phyloP scores from a whole-genome alignment of 2,329 filamentous ascomycete species.

The Monosporascus cannonballus region DNA sequence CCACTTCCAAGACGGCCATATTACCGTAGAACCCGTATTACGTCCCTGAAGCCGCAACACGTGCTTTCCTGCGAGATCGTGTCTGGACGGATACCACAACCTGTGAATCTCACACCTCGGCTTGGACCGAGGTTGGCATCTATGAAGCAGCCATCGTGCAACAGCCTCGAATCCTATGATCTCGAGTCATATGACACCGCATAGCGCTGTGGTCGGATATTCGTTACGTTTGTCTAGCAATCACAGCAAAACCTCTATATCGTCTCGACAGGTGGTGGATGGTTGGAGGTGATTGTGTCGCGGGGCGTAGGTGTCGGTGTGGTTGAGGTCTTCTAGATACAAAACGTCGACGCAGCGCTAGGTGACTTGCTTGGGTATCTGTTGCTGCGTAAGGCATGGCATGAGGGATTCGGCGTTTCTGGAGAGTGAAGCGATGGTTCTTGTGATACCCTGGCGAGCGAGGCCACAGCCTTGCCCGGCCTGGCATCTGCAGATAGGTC shows the following conservation, averaged over 20 bases:
- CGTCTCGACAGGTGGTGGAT: constrained; percentile 4
- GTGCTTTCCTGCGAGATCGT: constrained; percentile 7
- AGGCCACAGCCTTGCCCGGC: background rate
- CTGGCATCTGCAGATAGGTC: constrained; percentile 1
- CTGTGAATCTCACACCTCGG: constrained; percentile 12
- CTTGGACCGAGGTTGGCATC: constrained; percentile 10
- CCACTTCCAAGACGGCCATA: background rate
- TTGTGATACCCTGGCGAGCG: constrained; percentile 17
- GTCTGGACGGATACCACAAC: constrained; percentile 4
- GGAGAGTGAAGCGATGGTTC: constrained; percentile 20
- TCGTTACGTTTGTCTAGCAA: constrained; percentile 11
- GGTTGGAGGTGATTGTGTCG: constrained; percentile 1
- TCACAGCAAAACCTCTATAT: constrained; percentile 9
- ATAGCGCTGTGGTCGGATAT: constrained; percentile 5
- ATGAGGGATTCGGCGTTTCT: constrained; percentile 17
- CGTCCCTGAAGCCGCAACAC: constrained; percentile 4
- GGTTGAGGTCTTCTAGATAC: background rate
- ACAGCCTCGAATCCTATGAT: constrained; percentile 1
- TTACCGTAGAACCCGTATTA: background rate
- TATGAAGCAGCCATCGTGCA: constrained; percentile 10
- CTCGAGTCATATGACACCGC: constrained; percentile 10
- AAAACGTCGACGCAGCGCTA: background rate
- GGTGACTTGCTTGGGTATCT: background rate
- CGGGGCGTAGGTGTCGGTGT: background rate
- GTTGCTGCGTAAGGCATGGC: background rate